Percentiles rank a stretch among this genome's conserved stretches.
Conservation (phyloP, 2,329 filamentous ascomycete species). For the Setomelanomma holmii region DNA sequence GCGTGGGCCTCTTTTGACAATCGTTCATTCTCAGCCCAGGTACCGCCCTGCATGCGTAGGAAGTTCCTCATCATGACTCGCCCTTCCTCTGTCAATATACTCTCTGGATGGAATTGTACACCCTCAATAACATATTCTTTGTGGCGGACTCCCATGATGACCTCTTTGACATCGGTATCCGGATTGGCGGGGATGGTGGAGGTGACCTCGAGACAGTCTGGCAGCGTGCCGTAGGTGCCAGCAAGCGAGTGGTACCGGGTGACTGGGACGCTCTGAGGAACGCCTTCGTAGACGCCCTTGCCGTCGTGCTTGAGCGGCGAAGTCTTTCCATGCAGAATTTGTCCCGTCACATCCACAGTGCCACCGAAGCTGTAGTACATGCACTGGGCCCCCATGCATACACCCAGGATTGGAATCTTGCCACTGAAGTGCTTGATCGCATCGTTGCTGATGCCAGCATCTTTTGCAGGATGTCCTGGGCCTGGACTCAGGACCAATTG, state of each 20-base stretch:
- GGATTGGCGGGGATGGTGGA: conserved; percentile 80
- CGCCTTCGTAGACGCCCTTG: conserved; percentile 87
- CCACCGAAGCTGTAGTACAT: conserved; percentile 95
- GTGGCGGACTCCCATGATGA: conserved; percentile 97
- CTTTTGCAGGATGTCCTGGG: conserved; percentile 87
- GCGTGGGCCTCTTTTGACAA: conserved; percentile 51
- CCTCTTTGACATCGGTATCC: conserved; percentile 76
- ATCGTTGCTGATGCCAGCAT: conserved; percentile 92
- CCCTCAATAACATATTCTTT: conserved; percentile 91
- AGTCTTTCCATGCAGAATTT: conserved; percentile 97
- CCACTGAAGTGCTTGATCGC: conserved; percentile 91
- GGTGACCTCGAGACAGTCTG: conserved; percentile 83
- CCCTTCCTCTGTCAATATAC: conserved; percentile 89
- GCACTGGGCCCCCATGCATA: conserved; percentile 99
- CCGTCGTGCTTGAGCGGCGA: conserved; percentile 87
- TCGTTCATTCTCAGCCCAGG: conserved; percentile 81
- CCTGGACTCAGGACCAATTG: conserved; percentile 95
- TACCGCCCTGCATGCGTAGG: conserved; percentile 83
- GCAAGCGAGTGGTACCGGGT: conserved; percentile 97
- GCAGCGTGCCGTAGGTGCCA: conserved; percentile 86
- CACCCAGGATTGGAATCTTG: conserved; percentile 94
- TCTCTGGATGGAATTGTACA: conserved; percentile 97
- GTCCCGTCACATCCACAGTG: conserved; percentile 87
- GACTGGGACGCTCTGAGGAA: conserved; percentile 82
- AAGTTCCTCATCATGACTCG: conserved; percentile 93